A percentile compares a stretch with the other conserved stretches of the same genome.
Evolutionary conservation across 2,329 filamentous ascomycete genomes (phyloP).

Genomic region (Penicillium sp.): DNA sequence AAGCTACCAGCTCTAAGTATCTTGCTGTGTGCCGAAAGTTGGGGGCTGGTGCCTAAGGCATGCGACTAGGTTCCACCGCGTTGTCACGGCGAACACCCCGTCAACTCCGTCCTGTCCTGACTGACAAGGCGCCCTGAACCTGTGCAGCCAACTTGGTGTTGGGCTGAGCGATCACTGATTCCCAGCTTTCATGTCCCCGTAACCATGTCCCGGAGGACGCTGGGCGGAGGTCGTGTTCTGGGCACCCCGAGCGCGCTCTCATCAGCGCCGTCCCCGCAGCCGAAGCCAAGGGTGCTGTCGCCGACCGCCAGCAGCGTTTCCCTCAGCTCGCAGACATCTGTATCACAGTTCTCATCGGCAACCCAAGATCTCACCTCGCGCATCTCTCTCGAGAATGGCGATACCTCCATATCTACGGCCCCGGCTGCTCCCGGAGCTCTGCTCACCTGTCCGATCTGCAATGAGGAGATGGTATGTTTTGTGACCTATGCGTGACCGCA

Average conservation of each 20-base stretch:
- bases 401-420: constrained; percentile 47
- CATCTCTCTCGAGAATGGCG: constrained; percentile 67
- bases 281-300: constrained; percentile 51
- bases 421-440: constrained; percentile 60
- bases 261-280: constrained; percentile 47
- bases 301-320: constrained; percentile 73
- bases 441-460: constrained; percentile 95
- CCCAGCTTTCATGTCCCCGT: constrained; percentile 36
- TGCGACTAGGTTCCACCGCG: constrained; percentile 20
- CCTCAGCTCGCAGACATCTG: constrained; percentile 71
- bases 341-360: constrained; percentile 67
- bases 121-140: constrained; percentile 6
- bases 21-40: neutral
- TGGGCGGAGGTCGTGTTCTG: constrained; percentile 88
- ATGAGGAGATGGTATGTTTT: constrained; percentile 83
- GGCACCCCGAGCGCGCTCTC: constrained; percentile 83
- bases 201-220: constrained; percentile 77
- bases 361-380: constrained; percentile 77
- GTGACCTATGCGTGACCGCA: neutral
- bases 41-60: constrained; percentile 14
- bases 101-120: constrained; percentile 3
- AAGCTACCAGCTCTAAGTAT: neutral
- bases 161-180: constrained; percentile 13
- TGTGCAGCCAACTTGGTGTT: constrained; percentile 21
- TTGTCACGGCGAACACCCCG: constrained; percentile 14